phyloP scores from a whole-genome alignment of 2,329 filamentous ascomycete genomes.

The Fusarium goolgardi region DNA sequence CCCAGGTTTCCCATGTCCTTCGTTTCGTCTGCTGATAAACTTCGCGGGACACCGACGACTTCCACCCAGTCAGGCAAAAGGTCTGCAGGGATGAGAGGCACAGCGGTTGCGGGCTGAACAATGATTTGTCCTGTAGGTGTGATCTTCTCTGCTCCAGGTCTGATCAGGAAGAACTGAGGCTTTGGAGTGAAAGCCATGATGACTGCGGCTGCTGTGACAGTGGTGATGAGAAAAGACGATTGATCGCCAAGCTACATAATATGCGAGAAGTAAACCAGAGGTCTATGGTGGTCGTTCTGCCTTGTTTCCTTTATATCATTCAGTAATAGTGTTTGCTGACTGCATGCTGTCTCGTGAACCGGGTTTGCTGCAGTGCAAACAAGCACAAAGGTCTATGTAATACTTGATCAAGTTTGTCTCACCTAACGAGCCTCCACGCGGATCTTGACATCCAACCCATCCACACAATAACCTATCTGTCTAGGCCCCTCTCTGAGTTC shows the following conservation, averaged over 20 bases:
- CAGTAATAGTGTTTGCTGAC: conserved; percentile 7
- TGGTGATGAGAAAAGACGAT: not conserved
- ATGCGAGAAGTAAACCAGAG: not conserved
- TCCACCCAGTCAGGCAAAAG: conserved; percentile 62
- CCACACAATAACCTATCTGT: conserved; percentile 85
- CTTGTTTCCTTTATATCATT: conserved; percentile 11
- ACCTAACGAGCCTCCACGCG: conserved; percentile 68
- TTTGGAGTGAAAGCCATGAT: conserved; percentile 35
- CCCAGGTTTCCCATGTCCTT: conserved; percentile 56
- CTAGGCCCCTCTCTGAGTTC: conserved; percentile 83
- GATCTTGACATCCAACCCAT: conserved; percentile 76
- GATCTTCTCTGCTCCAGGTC: conserved; percentile 50
- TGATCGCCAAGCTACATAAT: not conserved
- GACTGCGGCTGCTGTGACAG: not conserved
- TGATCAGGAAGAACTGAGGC: conserved; percentile 57
- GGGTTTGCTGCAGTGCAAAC: conserved; percentile 25
- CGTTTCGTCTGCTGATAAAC: conserved; percentile 54
- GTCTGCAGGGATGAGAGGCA: conserved; percentile 67
- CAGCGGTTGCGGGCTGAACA: conserved; percentile 52
- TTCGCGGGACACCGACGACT: conserved; percentile 57
- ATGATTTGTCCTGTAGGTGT: conserved; percentile 39
- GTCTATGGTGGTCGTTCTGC: not conserved
- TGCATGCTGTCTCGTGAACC: not conserved
- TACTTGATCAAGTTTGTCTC: conserved; percentile 5
- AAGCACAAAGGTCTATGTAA: conserved; percentile 14